Evolutionary conservation across 208 protist species (phyloP).

Genomic region (Angomonas deanei): DNA sequence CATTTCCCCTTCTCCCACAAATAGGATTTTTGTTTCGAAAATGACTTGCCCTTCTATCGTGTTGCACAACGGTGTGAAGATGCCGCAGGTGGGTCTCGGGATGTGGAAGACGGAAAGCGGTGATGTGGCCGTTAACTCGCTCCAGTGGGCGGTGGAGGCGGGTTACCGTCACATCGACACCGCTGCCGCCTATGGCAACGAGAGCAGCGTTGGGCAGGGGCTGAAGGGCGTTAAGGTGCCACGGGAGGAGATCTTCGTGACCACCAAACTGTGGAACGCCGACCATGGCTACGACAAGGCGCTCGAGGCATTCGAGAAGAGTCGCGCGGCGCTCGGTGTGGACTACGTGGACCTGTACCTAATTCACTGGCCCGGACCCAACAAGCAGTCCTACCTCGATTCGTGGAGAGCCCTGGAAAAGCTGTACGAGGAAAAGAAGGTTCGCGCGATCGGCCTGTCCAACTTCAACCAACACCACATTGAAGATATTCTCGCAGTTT

Average conservation of each 20-base stretch:
- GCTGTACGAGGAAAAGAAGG: conserved; percentile 56
- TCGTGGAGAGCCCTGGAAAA: conserved; percentile 69
- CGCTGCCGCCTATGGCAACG: conserved; percentile 79
- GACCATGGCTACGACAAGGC: conserved; percentile 59
- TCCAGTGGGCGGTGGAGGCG: conserved; percentile 43
- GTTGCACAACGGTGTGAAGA: conserved; percentile 52
- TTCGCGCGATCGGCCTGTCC: conserved; percentile 85
- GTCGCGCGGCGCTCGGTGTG: conserved; percentile 70
- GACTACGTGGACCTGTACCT: conserved; percentile 95
- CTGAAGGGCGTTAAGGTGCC: conserved; percentile 51
- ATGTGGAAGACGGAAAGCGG: conserved; percentile 54
- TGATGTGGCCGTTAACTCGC: conserved; percentile 28
- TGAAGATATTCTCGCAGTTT: conserved; percentile 52
- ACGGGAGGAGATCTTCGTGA: conserved; percentile 88
- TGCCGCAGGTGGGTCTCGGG: conserved; percentile 80
- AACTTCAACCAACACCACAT: conserved; percentile 77
- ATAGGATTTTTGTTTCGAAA: no score
- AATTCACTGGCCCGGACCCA: conserved; percentile 93
- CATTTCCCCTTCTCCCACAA: no score
- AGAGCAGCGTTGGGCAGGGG: conserved; percentile 46
- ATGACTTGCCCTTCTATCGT: neutral
- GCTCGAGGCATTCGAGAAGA: conserved; percentile 65
- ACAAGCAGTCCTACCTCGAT: conserved; percentile 33
- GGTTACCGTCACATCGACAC: conserved; percentile 90
- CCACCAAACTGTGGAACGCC: conserved; percentile 83